These are phyloP conservation scores for Dendrocalamus latiflorus DNA, from an alignment of 202 grass and related monocot genomes.

Conservation along the genomic window DNA sequence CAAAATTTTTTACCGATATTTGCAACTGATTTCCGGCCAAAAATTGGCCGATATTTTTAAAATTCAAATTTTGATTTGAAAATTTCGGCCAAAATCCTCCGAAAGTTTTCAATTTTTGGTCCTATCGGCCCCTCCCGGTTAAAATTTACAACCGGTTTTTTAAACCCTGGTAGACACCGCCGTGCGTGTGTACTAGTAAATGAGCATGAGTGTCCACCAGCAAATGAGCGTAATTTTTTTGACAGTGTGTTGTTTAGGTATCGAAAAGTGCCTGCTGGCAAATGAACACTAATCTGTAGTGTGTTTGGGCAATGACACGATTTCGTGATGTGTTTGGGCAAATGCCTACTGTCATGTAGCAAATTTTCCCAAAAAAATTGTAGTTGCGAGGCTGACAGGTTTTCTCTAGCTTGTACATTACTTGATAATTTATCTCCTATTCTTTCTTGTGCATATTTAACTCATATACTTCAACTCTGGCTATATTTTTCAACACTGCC, in stretches of 20 bases:
- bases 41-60: no score
- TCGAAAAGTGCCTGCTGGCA: background rate
- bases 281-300: background rate
- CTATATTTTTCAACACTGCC: background rate
- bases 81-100: no score
- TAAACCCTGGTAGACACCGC: no score
- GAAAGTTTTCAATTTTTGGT: no score
- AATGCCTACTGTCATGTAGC: background rate
- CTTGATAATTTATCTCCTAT: background rate
- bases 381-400: background rate
- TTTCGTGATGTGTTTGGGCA: background rate
- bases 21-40: no score
- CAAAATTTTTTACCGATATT: no score
- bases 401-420: background rate
- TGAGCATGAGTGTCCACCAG: no score
- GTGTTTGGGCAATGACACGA: background rate
- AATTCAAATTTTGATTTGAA: no score
- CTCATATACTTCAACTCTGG: background rate
- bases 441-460: background rate
- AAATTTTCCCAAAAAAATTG: background rate
- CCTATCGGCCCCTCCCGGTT: no score
- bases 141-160: no score
- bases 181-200: no score
- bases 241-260: background rate
- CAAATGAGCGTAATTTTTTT: background rate